Evolutionary conservation across 2,329 filamentous ascomycete genomes (phyloP).

Genomic region (Whalleya microplaca): DNA sequence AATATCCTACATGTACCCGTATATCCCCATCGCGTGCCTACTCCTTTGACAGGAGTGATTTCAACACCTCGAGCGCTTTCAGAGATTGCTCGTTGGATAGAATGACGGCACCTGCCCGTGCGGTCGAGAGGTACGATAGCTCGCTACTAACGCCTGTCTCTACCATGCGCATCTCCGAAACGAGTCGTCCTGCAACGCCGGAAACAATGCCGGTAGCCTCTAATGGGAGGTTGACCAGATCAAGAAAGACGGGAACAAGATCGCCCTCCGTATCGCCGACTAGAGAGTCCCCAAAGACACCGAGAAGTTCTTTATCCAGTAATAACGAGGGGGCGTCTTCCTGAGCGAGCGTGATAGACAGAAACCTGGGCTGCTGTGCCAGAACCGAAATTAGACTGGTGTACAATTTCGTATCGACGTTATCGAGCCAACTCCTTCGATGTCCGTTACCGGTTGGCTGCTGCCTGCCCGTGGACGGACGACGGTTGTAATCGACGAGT

Average conservation of each 20-base stretch:
- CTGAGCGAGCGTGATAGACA: constrained; percentile 73
- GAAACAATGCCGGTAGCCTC: constrained; percentile 95
- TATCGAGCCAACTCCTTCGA: constrained; percentile 56
- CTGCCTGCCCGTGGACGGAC: constrained; percentile 41
- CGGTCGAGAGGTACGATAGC: constrained; percentile 89
- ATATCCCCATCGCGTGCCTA: constrained; percentile 6
- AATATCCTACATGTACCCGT: constrained; percentile 13
- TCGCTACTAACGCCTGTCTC: constrained; percentile 60
- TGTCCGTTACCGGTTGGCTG: constrained; percentile 41
- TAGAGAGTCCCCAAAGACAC: constrained; percentile 71
- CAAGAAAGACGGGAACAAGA: constrained; percentile 84
- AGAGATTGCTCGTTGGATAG: constrained; percentile 74
- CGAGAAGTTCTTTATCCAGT: constrained; percentile 69
- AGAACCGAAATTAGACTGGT: constrained; percentile 65
- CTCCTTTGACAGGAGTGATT: constrained; percentile 49
- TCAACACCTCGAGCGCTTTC: constrained; percentile 74
- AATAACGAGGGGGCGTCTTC: constrained; percentile 76
- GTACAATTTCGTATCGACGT: constrained; percentile 66
- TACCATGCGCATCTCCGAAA: constrained; percentile 66
- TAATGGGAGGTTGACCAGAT: constrained; percentile 77
- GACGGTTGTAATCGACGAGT: constrained; percentile 42
- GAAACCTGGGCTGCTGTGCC: constrained; percentile 66
- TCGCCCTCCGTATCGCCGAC: constrained; percentile 74
- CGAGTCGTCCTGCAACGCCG: constrained; percentile 82
- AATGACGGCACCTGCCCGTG: constrained; percentile 86